Percentiles rank a stretch among this genome's conserved stretches.
phyloP scores from a whole-genome alignment of 768 basidiomycete species.

The Lactifluus echinatus region DNA sequence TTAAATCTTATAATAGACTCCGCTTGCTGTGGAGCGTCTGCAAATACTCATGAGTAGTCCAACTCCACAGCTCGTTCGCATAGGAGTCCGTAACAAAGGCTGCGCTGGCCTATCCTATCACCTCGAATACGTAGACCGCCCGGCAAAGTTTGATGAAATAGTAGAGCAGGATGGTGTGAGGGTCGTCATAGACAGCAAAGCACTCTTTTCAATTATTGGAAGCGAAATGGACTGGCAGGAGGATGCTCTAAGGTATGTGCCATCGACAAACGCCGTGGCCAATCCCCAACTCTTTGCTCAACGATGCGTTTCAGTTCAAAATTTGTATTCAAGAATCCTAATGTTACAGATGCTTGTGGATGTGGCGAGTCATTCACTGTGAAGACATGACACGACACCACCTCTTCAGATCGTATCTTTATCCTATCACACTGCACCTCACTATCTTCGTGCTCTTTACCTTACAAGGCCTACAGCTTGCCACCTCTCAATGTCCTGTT shows the following conservation, averaged over 20 bases:
- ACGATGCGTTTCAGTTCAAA: slow-evolving; percentile 46
- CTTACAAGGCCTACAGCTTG: not conserved
- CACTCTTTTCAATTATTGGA: slow-evolving; percentile 95
- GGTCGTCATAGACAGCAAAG: slow-evolving; percentile 94
- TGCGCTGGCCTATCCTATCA: slow-evolving; percentile 91
- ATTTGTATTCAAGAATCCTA: slow-evolving; percentile 83
- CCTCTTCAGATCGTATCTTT: slow-evolving; percentile 6
- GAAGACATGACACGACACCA: slow-evolving; percentile 19
- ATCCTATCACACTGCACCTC: not conserved
- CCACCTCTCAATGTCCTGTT: not conserved
- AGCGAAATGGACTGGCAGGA: slow-evolving; percentile 99
- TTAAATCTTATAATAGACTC: slow-evolving; percentile 45
- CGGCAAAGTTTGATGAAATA: slow-evolving; percentile 90
- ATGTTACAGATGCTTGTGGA: slow-evolving; percentile 90
- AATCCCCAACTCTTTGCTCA: not conserved
- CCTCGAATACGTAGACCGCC: slow-evolving; percentile 88
- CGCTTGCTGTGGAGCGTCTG: slow-evolving; percentile 65
- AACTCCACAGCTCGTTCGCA: slow-evolving; percentile 85
- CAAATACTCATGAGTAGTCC: slow-evolving; percentile 68
- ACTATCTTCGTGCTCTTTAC: not conserved
- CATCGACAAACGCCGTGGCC: not conserved
- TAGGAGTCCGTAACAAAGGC: slow-evolving; percentile 95
- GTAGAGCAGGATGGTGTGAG: slow-evolving; percentile 92
- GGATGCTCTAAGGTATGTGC: slow-evolving; percentile 71
- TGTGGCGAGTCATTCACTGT: slow-evolving; percentile 91